These are phyloP conservation scores for Gossypium trilobum DNA, from an alignment of 441 rosid species.

Conservation along the genomic window DNA sequence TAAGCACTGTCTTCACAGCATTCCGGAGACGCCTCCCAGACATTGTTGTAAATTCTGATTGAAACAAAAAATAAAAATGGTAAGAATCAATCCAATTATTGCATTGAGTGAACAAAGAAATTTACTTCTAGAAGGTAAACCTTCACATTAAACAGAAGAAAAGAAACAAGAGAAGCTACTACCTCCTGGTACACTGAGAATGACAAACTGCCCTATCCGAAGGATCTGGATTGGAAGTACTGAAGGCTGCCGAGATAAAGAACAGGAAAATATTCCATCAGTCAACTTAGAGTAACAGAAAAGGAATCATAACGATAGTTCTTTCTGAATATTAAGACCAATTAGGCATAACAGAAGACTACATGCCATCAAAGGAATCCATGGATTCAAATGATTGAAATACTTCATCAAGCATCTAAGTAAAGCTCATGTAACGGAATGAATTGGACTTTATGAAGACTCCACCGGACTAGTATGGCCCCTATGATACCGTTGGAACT, in stretches of 20 bases:
- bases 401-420: not conserved
- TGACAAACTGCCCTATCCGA: conserved; percentile 70
- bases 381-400: not conserved
- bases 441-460: not conserved
- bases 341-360: not conserved
- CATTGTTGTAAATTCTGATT: conserved; percentile 87
- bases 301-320: not conserved
- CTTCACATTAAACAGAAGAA: not conserved
- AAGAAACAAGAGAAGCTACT: conserved; percentile 18
- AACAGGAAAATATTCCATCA: conserved; percentile 13
- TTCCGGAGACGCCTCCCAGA: conserved; percentile 94
- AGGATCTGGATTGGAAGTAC: conserved; percentile 85
- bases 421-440: not conserved
- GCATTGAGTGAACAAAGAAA: not conserved
- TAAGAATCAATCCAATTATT: not conserved
- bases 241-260: conserved; percentile 61
- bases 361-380: not conserved
- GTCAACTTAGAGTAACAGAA: not conserved
- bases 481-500: conserved; percentile 24
- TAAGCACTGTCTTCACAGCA: conserved; percentile 63
- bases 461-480: not conserved
- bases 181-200: conserved; percentile 95
- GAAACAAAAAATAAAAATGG: conserved; percentile 13
- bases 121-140: not conserved
- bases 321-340: not conserved